phyloP scores from a whole-genome alignment of 2,329 filamentous ascomycete species.

The Falciphora oryzae region DNA sequence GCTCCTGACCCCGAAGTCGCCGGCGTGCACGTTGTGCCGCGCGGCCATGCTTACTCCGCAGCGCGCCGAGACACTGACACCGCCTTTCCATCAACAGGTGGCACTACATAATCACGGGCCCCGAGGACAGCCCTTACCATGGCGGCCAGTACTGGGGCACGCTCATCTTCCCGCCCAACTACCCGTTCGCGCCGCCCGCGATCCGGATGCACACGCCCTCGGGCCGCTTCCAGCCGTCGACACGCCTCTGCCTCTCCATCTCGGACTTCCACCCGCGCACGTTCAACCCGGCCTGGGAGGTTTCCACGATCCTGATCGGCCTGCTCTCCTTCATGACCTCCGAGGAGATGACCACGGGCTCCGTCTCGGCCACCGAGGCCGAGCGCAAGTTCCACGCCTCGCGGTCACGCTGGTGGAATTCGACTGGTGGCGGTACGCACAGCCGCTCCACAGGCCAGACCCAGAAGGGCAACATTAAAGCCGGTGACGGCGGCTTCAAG shows the following conservation, averaged over 20 bases:
- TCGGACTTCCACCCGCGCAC: conserved; percentile 97
- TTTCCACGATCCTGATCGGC: conserved; percentile 91
- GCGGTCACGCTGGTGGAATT: conserved; percentile 92
- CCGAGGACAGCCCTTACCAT: conserved; percentile 89
- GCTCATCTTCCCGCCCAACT: conserved; percentile 89
- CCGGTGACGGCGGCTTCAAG: conserved; percentile 86
- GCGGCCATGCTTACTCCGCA: not conserved
- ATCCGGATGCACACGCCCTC: conserved; percentile 99
- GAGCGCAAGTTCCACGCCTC: conserved; percentile 75
- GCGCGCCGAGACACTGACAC: not conserved
- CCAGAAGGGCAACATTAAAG: conserved; percentile 75
- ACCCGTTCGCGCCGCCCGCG: conserved; percentile 92
- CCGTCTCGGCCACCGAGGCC: conserved; percentile 66
- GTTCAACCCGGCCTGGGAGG: conserved; percentile 98
- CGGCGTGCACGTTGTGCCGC: not conserved
- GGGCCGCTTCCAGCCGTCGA: conserved; percentile 89
- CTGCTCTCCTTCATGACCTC: conserved; percentile 97
- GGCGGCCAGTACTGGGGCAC: conserved; percentile 98
- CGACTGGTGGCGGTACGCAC: conserved; percentile 78
- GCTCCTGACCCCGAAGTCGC: not conserved
- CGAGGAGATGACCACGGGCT: conserved; percentile 97
- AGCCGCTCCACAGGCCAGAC: conserved; percentile 43
- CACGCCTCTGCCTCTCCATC: conserved; percentile 89
- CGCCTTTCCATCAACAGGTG: conserved; percentile 48
- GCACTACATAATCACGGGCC: conserved; percentile 94